A percentile compares a stretch with the other conserved stretches of the same genome.
phyloP scores from a whole-genome alignment of 2,329 filamentous ascomycete genomes.

The Pezicula radicicola region DNA sequence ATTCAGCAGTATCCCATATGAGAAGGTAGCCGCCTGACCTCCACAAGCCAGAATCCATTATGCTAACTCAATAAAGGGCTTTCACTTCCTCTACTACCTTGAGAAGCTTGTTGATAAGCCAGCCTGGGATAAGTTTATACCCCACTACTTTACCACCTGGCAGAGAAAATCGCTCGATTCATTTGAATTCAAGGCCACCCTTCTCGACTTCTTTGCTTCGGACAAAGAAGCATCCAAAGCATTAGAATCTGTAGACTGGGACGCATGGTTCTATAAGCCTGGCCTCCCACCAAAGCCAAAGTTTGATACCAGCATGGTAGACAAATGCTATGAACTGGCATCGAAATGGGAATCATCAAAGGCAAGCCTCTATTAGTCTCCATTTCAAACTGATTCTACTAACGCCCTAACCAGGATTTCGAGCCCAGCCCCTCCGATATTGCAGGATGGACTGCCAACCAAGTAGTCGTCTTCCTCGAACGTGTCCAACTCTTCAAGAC shows the following conservation, averaged over 20 bases:
- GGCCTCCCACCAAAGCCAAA: constrained; percentile 87
- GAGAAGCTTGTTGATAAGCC: constrained; percentile 80
- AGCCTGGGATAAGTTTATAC: constrained; percentile 95
- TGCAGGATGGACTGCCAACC: constrained; percentile 74
- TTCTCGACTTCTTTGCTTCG: constrained; percentile 77
- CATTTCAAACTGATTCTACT: background rate
- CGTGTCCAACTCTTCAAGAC: constrained; percentile 65
- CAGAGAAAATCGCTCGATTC: constrained; percentile 85
- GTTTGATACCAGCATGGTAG: constrained; percentile 85
- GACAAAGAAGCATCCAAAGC: constrained; percentile 62
- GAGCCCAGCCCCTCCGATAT: constrained; percentile 68
- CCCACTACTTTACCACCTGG: constrained; percentile 87
- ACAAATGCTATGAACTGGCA: constrained; percentile 79
- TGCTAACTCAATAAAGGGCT: constrained; percentile 48
- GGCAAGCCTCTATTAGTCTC: constrained; percentile 34
- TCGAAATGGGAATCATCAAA: constrained; percentile 69
- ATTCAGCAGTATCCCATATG: constrained; percentile 89
- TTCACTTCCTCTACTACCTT: constrained; percentile 88
- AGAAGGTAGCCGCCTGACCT: constrained; percentile 53
- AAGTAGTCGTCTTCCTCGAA: constrained; percentile 89
- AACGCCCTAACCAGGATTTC: constrained; percentile 40
- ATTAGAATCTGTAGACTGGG: constrained; percentile 79
- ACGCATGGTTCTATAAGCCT: constrained; percentile 82
- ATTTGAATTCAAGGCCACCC: constrained; percentile 88
- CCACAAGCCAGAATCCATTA: background rate